Base-by-base conservation (phyloP, 2,329 filamentous ascomycete species). In the Xylariaceae sp. region DNA sequence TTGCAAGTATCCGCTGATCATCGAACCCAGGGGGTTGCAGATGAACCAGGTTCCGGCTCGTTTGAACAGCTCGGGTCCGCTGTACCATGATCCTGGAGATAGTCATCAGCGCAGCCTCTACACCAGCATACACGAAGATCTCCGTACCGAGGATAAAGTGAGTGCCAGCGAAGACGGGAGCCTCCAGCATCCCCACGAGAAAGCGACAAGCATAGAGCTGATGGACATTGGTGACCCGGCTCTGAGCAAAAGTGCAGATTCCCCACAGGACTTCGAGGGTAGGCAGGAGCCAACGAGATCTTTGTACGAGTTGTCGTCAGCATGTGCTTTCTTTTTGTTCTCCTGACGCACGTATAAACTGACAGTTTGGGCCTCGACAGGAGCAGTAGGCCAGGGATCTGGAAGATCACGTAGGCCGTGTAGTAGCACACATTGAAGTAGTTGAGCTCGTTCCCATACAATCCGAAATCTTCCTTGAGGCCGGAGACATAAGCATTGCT, bases 391-490 rank as follows among this genome's bases (percentile, higher is more conserved):
- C 59, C 58, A 6, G 62, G 62, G 24, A 65, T 60, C 8, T 63
- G 43, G 55, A 63, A 60, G 32, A 65, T 53, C 19, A 58, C 60
- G 35, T 64, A 64, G 4, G 55, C 57, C n/a, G 64, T 55, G 61
- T 64, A 7, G 55, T 58, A 70, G 42, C 61, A 64, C 3, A 66
- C 57, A 31, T 67, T 68, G 38, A 69, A 62, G 26, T 53, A 55
- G 37, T 55, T 56, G 9, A 55, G 43, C 41, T 55, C 52, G 39
- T 65, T 64, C 12, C 55, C 60, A 18, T 59, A 45, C 28, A 64
- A 49, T 3, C 26, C 28, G 9, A 57, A 49, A 17, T 55, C 53
- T 37, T 57, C 52, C 16, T 64, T 61, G 62, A 65, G 63, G 4
- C 62, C 63, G 1, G 55, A 59, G 7, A 64, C 61, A 28, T 64